Evolutionary conservation across 352 stramenopile genomes (phyloP), one percentile per base, ranked within the genome.

Genomic region (Phytophthora europaea): DNA sequence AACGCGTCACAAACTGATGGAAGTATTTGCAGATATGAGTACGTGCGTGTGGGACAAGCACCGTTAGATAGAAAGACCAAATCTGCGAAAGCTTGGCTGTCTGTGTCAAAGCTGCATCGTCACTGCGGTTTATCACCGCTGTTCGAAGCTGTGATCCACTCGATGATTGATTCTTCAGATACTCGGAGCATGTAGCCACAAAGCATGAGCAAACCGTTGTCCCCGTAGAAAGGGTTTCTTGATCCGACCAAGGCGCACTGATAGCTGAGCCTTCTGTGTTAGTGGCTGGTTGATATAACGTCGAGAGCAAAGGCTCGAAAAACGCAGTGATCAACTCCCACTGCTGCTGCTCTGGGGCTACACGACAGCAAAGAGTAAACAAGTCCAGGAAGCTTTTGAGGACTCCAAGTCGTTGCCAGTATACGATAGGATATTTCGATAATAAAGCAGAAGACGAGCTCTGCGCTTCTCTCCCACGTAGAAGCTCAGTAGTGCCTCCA

Each of bases 11-110:
- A 34, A 94, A 94, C 51, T 94, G 86, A 45, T 94, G 84, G 51
- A 96, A 88, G 23, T 88, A 83, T 54, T 95, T 95, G 78, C 87
- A 93, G 28, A 97, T 83, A 53, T 94, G 80, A 8, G 86, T 82
- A 3, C 89, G 88, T 0, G 90, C 86, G 51, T 95, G 86, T 3
- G 89, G 83, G 22, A 96, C 82, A 20, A 97, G 71, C n/a, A 81
- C 79, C 3, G 82, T 82, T 34, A 94, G 59, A 54, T 95, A 95
- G 67, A 94, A 95, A 33, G 70, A 67, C 90, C 90, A 97, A 45
- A 97, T 91, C 45, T 90, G 81, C 8, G 91, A 91, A 13, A 97
- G 70, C 43, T 93, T 95, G 5, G 76, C 54, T 26, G 72, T 72
- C 61, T 62, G 51, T 55, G 68, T 78, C 52, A 78, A 40, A 64